Percentiles rank a stretch among this genome's conserved stretches.
phyloP scores from a whole-genome alignment of 345 rosid species.

The Boechera divaricarpa region DNA sequence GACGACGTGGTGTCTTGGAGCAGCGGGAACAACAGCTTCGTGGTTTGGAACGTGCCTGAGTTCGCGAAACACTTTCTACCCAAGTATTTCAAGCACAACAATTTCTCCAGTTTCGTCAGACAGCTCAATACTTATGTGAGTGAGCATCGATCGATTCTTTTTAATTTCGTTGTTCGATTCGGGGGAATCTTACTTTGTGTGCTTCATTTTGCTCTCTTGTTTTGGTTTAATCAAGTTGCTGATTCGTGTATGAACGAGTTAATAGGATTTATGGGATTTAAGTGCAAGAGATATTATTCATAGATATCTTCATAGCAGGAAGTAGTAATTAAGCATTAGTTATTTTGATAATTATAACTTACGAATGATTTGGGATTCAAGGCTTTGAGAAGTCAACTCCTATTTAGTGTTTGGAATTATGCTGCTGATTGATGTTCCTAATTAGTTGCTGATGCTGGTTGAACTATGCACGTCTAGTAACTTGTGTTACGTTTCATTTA shows the following conservation, averaged over 20 bases:
- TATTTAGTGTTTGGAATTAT: slow-evolving; percentile 2
- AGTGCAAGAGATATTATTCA: too few relatives aligned
- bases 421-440: slow-evolving; percentile 2
- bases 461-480: neutral
- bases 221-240: neutral
- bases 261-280: neutral
- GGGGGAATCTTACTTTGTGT: neutral
- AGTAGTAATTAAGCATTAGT: neutral
- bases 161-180: slow-evolving; percentile 1
- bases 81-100: slow-evolving; percentile 67
- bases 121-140: slow-evolving; percentile 72
- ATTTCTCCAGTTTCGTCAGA: slow-evolving; percentile 68
- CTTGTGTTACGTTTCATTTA: neutral
- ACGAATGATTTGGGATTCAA: slow-evolving; percentile 1
- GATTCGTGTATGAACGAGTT: neutral
- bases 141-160: slow-evolving; percentile 29
- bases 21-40: slow-evolving; percentile 55
- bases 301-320: too few relatives aligned
- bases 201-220: neutral
- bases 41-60: slow-evolving; percentile 64
- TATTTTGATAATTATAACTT: neutral
- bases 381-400: slow-evolving; percentile 10
- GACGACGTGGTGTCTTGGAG: slow-evolving; percentile 64
- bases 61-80: slow-evolving; percentile 57
- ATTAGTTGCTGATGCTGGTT: neutral